A percentile compares a stretch with the other conserved stretches of the same genome.
Conservation (phyloP, 768 basidiomycete species). For the Coprinopsis cinerea region DNA sequence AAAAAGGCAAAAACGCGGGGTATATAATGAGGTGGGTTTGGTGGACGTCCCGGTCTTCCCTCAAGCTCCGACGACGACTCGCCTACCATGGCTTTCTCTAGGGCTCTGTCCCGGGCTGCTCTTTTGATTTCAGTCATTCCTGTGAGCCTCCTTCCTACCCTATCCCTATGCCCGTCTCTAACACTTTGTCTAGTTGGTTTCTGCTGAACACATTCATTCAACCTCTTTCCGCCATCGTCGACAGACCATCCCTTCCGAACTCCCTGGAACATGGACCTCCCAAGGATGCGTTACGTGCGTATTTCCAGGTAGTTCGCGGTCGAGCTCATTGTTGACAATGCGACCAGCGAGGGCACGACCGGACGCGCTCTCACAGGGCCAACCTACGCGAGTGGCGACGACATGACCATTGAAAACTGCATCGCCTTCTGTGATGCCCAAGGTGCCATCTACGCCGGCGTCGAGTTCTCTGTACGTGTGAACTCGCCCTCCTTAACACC, state of each 20-base stretch:
- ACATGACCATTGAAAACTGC: slow-evolving; percentile 58
- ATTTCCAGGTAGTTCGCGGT: no score
- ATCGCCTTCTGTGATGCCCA: slow-evolving; percentile 42
- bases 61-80: slow-evolving; percentile 8
- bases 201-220: slow-evolving; percentile 23
- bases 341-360: slow-evolving; percentile 50
- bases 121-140: slow-evolving; percentile 30
- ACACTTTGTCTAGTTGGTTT: slow-evolving; percentile 16
- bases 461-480: slow-evolving; percentile 44
- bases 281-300: slow-evolving; percentile 66
- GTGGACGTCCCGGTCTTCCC: slow-evolving; percentile 12
- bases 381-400: slow-evolving; percentile 35
- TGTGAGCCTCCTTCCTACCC: slow-evolving; percentile 24
- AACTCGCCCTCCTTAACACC: background rate
- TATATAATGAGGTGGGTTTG: slow-evolving; percentile 28
- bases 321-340: no score
- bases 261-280: slow-evolving; percentile 52
- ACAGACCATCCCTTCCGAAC: slow-evolving; percentile 32
- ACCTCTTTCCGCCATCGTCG: slow-evolving; percentile 28
- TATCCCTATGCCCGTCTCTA: background rate
- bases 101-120: slow-evolving; percentile 24
- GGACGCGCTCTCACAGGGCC: slow-evolving; percentile 52
- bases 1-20: slow-evolving; percentile 14
- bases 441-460: slow-evolving; percentile 58
- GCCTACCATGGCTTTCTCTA: slow-evolving; percentile 28